Conservation (phyloP, 352 stramenopile species). For the Hyaloperonospora arabidopsidis region DNA sequence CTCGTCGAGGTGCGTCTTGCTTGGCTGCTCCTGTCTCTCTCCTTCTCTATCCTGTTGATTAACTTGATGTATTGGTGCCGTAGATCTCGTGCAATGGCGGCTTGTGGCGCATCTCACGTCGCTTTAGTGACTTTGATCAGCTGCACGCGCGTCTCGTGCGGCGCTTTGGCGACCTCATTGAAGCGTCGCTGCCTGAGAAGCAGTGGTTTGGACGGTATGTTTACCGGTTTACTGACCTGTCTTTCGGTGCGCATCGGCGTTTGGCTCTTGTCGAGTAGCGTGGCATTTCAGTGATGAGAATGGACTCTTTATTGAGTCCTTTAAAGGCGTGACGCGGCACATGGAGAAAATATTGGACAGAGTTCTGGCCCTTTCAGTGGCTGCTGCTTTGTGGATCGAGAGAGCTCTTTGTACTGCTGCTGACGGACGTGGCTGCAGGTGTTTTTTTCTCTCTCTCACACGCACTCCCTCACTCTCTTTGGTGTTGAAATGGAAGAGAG, state of each 20-base stretch:
- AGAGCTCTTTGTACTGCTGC: constrained; percentile 24
- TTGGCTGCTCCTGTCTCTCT: not conserved
- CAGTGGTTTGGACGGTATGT: constrained; percentile 82
- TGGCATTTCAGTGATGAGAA: constrained; percentile 40
- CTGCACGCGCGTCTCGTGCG: constrained; percentile 69
- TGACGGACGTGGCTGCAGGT: not conserved
- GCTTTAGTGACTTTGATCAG: constrained; percentile 85
- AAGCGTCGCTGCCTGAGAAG: constrained; percentile 66
- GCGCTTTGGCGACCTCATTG: constrained; percentile 66
- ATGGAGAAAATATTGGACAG: constrained; percentile 3
- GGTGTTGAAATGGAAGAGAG: constrained; percentile 40
- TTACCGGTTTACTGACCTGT: not conserved
- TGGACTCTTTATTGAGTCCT: constrained; percentile 1
- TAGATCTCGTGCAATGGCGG: constrained; percentile 79
- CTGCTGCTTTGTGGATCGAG: constrained; percentile 6
- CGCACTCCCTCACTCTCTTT: not conserved
- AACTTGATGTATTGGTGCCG: constrained; percentile 1
- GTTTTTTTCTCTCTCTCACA: constrained; percentile 6
- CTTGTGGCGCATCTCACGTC: constrained; percentile 75
- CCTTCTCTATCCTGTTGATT: not conserved
- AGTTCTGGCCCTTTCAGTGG: not conserved
- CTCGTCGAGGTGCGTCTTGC: constrained; percentile 53
- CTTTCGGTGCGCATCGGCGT: no score
- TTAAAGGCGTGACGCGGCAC: constrained; percentile 1
- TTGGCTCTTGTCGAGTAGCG: constrained; percentile 2